These are phyloP conservation scores for Nannochloris sp. DNA, from an alignment of 139 green algal genomes.

Conservation along the genomic window DNA sequence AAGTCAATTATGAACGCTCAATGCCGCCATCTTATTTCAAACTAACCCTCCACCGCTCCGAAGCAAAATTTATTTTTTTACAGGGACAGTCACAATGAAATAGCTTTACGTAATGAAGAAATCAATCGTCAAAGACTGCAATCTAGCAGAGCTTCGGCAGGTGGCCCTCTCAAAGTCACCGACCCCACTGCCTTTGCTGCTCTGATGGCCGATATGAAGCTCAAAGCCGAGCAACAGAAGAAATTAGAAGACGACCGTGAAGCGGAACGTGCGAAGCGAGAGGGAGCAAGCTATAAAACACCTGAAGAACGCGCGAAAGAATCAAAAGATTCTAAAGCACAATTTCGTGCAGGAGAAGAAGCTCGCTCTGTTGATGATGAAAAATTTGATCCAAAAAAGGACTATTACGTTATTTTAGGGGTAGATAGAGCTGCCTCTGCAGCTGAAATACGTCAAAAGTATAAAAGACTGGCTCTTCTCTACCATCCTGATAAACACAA, in stretches of 20 bases:
- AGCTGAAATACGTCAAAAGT: slow-evolving; percentile 9
- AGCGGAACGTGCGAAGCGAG: slow-evolving; percentile 9
- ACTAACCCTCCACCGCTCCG: too few species aligned
- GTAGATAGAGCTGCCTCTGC: slow-evolving; percentile 23
- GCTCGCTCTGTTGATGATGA: slow-evolving; percentile 10
- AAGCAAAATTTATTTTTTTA: too few species aligned
- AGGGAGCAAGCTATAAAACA: slow-evolving; percentile 17
- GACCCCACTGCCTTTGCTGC: slow-evolving; percentile 16
- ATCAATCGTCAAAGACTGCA: slow-evolving; percentile 6
- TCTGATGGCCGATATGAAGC: slow-evolving; percentile 25
- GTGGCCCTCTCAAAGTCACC: slow-evolving; percentile 13
- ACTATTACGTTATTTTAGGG: slow-evolving; percentile 66
- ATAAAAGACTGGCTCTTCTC: slow-evolving; percentile 22
- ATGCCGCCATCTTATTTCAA: too few species aligned
- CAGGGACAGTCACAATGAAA: neutral
- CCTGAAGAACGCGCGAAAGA: slow-evolving; percentile 38
- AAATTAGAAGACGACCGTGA: slow-evolving; percentile 17
- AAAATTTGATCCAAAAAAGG: slow-evolving; percentile 27
- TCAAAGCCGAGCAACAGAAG: slow-evolving; percentile 23
- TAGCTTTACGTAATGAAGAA: slow-evolving; percentile 14
- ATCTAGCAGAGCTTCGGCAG: neutral
- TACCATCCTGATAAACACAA: slow-evolving; percentile 53
- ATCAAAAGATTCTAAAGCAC: slow-evolving; percentile 23
- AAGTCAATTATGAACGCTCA: too few species aligned
- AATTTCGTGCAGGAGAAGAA: neutral